A percentile compares a stretch with the other conserved stretches of the same genome.
Evolutionary conservation across 2,329 filamentous ascomycete genomes (phyloP).

Genomic region (Purpureocillium lavendulum): DNA sequence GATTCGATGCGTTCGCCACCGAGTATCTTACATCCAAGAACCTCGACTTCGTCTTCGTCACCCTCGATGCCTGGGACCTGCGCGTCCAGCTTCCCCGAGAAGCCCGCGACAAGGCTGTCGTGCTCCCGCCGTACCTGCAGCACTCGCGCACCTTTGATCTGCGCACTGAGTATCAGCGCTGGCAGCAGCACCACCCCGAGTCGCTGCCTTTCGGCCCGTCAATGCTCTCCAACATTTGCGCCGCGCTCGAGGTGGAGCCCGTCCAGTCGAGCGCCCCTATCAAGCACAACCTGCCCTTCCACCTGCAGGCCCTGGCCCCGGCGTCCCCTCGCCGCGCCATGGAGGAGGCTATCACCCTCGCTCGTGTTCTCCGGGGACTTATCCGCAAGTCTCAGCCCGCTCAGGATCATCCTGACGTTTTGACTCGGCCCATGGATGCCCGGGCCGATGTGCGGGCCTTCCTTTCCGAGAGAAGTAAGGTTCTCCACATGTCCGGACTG

Average conservation of each 20-base stretch:
- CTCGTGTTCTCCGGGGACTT: conserved; percentile 82
- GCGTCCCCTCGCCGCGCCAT: conserved; percentile 93
- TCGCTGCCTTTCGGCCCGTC: conserved; percentile 94
- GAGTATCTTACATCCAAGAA: conserved; percentile 88
- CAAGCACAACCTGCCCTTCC: conserved; percentile 97
- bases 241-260: conserved; percentile 93
- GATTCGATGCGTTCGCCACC: conserved; percentile 87
- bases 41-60: conserved; percentile 96
- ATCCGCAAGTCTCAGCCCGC: conserved; percentile 94
- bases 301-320: conserved; percentile 89
- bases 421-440: conserved; percentile 93
- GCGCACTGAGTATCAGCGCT: conserved; percentile 93
- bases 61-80: conserved; percentile 95
- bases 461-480: conserved; percentile 92
- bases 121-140: conserved; percentile 91
- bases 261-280: conserved; percentile 96
- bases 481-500: conserved; percentile 93
- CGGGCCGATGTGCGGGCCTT: conserved; percentile 94
- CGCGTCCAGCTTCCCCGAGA: conserved; percentile 95
- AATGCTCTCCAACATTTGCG: conserved; percentile 94
- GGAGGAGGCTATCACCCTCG: conserved; percentile 93
- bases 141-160: conserved; percentile 97
- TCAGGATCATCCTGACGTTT: conserved; percentile 88
- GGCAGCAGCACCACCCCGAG: conserved; percentile 97
- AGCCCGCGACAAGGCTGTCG: conserved; percentile 95